Percentiles rank a stretch among this genome's conserved stretches.
phyloP scores from a whole-genome alignment of 495 filamentous ascomycete genomes.

The Tuber microsphaerosporum region DNA sequence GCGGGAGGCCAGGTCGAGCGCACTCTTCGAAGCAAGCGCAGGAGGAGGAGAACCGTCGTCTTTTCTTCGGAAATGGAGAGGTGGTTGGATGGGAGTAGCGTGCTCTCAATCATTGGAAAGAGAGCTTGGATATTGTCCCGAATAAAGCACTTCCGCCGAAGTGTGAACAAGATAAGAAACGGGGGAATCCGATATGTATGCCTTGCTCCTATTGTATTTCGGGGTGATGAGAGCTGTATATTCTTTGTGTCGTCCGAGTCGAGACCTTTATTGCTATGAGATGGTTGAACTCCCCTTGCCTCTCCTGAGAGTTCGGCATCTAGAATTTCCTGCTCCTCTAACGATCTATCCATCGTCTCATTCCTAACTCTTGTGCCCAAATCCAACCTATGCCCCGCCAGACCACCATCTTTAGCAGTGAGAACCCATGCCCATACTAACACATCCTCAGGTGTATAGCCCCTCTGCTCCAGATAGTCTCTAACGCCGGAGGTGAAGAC shows the following conservation, averaged over 20 bases:
- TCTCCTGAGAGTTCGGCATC: background rate
- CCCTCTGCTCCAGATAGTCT: constrained; percentile 43
- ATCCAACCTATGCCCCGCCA: constrained; percentile 47
- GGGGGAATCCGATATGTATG: constrained; percentile 42
- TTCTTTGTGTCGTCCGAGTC: background rate
- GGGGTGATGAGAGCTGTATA: background rate
- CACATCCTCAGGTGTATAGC: constrained; percentile 50
- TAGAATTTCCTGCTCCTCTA: background rate
- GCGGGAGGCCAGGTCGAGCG: constrained; percentile 54
- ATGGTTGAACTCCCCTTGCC: background rate
- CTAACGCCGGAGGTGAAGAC: constrained; percentile 43
- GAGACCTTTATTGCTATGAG: background rate
- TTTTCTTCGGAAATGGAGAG: constrained; percentile 41
- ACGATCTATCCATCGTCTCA: background rate
- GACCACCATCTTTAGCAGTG: constrained; percentile 43
- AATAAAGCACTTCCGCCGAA: constrained; percentile 47
- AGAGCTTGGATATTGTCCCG: constrained; percentile 46
- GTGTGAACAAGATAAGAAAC: constrained; percentile 50
- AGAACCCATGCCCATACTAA: constrained; percentile 56
- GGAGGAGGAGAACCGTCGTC: constrained; percentile 44
- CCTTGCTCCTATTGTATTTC: background rate
- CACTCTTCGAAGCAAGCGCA: constrained; percentile 56
- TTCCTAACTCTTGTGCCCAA: constrained; percentile 10
- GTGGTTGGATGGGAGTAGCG: constrained; percentile 43
- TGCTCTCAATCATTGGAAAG: constrained; percentile 35